phyloP scores from a whole-genome alignment of 306 rosid genomes.

The Glycine tomentella region DNA sequence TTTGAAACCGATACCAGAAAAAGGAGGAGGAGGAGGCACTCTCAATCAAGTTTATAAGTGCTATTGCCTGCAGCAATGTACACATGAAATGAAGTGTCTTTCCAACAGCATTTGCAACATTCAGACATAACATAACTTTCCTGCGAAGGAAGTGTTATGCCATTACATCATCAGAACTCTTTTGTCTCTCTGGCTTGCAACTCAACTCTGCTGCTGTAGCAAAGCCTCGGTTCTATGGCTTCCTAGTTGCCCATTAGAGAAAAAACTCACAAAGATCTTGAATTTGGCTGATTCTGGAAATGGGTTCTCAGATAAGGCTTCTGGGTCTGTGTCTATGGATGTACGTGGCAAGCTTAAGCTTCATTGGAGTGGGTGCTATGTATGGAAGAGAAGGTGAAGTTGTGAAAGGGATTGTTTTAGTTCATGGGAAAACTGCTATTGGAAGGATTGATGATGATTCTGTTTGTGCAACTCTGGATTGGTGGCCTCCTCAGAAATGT shows the following conservation, averaged over 20 bases:
- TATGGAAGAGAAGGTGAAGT: slow-evolving; percentile 39
- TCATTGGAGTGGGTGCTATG: slow-evolving; percentile 46
- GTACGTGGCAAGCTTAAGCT: slow-evolving; percentile 52
- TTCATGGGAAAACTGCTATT: slow-evolving; percentile 66
- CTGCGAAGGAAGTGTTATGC: slow-evolving; percentile 41
- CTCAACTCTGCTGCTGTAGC: slow-evolving; percentile 4
- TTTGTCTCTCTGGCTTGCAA: background rate
- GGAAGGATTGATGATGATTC: slow-evolving; percentile 83
- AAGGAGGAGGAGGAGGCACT: background rate
- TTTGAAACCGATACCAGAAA: slow-evolving; percentile 12
- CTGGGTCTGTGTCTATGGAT: slow-evolving; percentile 62
- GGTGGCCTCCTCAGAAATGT: slow-evolving; percentile 99
- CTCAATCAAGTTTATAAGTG: slow-evolving; percentile 36
- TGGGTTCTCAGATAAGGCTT: slow-evolving; percentile 65
- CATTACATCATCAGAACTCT: background rate
- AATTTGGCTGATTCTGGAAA: slow-evolving; percentile 47
- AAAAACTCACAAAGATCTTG: slow-evolving; percentile 49
- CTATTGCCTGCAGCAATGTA: slow-evolving; percentile 30
- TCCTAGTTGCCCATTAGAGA: slow-evolving; percentile 21
- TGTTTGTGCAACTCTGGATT: slow-evolving; percentile 90
- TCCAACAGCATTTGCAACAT: slow-evolving; percentile 16
- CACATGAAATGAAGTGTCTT: slow-evolving; percentile 50
- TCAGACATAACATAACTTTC: slow-evolving; percentile 33
- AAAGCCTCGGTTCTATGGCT: slow-evolving; percentile 28
- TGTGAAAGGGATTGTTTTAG: slow-evolving; percentile 57